These are phyloP conservation scores for Capsicum pubescens DNA, from an alignment of 257 asterid species.

Conservation along the genomic window DNA sequence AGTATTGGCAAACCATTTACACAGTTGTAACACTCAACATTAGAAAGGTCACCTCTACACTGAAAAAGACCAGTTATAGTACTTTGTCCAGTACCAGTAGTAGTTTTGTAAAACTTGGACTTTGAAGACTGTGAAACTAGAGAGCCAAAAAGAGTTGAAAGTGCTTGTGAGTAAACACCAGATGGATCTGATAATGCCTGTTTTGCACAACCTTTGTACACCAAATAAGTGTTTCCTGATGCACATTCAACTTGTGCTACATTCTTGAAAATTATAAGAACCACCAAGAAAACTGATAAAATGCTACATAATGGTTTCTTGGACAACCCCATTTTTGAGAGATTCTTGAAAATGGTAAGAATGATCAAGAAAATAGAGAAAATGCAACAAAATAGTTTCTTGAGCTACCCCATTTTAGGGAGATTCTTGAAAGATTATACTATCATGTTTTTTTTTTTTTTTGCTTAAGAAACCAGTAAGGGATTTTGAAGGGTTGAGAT, in stretches of 20 bases:
- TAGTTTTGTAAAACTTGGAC: conserved; percentile 70
- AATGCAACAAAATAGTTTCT: conserved; percentile 43
- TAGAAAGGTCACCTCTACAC: conserved; percentile 87
- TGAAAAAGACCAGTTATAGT: conserved; percentile 83
- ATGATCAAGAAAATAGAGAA: conserved; percentile 42
- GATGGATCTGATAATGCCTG: conserved; percentile 85
- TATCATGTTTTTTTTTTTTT: conserved; percentile 32
- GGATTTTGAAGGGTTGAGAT: conserved; percentile 30
- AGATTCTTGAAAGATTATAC: conserved; percentile 30
- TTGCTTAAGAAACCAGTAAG: conserved; percentile 41
- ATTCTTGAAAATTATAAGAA: conserved; percentile 42
- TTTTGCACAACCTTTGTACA: conserved; percentile 94
- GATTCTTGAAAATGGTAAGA: conserved; percentile 43
- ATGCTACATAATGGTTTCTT: conserved; percentile 45
- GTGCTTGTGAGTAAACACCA: conserved; percentile 85
- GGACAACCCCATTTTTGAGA: conserved; percentile 51
- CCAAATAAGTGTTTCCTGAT: conserved; percentile 64
- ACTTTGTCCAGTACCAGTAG: conserved; percentile 70
- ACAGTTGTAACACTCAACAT: conserved; percentile 85
- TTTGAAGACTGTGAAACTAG: conserved; percentile 89
- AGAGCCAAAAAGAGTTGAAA: conserved; percentile 79
- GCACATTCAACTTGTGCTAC: conserved; percentile 59
- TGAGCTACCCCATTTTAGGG: conserved; percentile 53
- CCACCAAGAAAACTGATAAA: conserved; percentile 39
- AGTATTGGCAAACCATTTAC: conserved; percentile 81